These are phyloP conservation scores for Fusarium sp. DNA, from an alignment of 2,329 filamentous ascomycete species.

Conservation along the genomic window DNA sequence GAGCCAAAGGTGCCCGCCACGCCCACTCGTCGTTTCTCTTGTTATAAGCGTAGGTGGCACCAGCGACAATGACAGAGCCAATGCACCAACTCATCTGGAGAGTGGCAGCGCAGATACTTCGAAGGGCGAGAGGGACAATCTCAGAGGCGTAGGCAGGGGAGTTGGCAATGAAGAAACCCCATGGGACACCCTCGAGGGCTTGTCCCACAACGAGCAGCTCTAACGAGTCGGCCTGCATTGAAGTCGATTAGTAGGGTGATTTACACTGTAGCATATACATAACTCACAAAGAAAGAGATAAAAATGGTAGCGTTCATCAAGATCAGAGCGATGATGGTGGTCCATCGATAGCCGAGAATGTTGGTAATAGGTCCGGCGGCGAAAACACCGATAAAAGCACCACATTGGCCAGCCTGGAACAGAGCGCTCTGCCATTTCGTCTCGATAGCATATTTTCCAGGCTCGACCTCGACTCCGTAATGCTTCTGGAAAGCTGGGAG, in stretches of 20 bases:
- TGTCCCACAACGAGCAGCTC: conserved; percentile 63
- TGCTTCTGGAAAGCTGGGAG: conserved; percentile 53
- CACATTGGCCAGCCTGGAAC: conserved; percentile 52
- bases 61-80: conserved; percentile 71
- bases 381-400: conserved; percentile 55
- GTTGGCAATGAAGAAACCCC: conserved; percentile 74
- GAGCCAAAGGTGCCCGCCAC: conserved; percentile 62
- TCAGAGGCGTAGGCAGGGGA: conserved; percentile 71
- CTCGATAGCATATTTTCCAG: conserved; percentile 50
- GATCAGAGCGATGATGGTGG: conserved; percentile 55
- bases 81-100: conserved; percentile 75
- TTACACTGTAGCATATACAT: rapidly evolving
- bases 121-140: conserved; percentile 68
- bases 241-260: rapidly evolving
- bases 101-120: conserved; percentile 69
- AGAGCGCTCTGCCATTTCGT: conserved; percentile 59
- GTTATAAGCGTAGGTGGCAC: conserved; percentile 66
- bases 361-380: conserved; percentile 55
- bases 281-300: conserved; percentile 65
- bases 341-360: conserved; percentile 55
- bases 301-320: conserved; percentile 57
- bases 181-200: conserved; percentile 69
- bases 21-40: conserved; percentile 10
- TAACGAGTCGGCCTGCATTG: conserved; percentile 50
- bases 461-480: conserved; percentile 53